Percentiles rank a stretch among this genome's conserved stretches.
Conservation (phyloP, 129 eudicot genomes). For the Logfia minima region DNA sequence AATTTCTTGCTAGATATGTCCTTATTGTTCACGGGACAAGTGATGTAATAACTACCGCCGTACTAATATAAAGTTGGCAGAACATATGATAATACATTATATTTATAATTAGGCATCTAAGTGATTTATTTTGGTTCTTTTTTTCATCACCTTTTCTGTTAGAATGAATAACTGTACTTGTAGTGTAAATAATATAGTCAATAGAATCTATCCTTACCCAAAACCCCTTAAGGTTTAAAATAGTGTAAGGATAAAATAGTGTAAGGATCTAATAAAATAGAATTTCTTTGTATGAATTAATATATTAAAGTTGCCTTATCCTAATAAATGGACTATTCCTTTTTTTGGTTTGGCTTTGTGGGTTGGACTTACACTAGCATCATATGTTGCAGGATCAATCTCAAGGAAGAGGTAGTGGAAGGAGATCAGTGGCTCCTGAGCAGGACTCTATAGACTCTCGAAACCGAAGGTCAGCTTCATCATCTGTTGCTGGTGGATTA, state of each 20-base stretch:
- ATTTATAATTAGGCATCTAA: background rate
- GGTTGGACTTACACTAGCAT: background rate
- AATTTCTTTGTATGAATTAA: no score
- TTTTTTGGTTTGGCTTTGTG: background rate
- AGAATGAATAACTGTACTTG: no score
- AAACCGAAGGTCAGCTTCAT: conserved; percentile 74
- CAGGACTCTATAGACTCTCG: conserved; percentile 62
- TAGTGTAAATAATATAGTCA: no score
- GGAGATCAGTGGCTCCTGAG: conserved; percentile 54
- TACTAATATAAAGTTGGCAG: background rate
- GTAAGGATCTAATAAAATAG: background rate
- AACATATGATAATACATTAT: background rate
- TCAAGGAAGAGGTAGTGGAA: conserved; percentile 71
- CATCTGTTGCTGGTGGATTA: conserved; percentile 89
- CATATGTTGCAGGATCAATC: conserved; percentile 59
- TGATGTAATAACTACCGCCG: background rate
- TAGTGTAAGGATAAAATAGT: background rate
- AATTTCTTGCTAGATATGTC: background rate
- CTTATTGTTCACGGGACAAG: background rate
- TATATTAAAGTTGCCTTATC: no score
- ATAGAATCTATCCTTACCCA: no score
- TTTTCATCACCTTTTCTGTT: background rate
- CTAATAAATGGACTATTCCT: background rate
- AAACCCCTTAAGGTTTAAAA: background rate
- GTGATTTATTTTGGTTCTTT: background rate